These are phyloP conservation scores for Monosporozyma solicola DNA, from an alignment of 805 yeast species.

Conservation along the genomic window DNA sequence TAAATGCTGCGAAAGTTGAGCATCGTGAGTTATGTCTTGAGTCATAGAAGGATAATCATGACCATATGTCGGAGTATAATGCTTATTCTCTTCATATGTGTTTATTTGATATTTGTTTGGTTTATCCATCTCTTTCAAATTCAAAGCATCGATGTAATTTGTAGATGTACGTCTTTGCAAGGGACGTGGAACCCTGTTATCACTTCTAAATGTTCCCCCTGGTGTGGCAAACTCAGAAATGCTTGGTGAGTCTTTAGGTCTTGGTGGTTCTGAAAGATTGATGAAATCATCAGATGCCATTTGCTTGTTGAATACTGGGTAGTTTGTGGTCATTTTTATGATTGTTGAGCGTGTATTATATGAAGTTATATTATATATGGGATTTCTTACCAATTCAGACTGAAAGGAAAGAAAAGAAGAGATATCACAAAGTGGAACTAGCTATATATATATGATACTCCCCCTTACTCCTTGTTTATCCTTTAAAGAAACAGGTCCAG, in stretches of 20 bases:
- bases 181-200: neutral
- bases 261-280: slow-evolving; percentile 17
- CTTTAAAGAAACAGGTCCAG: neutral
- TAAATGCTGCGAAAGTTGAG: slow-evolving; percentile 10
- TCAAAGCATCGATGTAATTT: slow-evolving; percentile 15
- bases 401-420: neutral
- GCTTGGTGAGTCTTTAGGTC: slow-evolving; percentile 15
- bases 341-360: neutral
- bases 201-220: neutral
- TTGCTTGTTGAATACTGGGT: neutral
- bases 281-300: slow-evolving; percentile 13
- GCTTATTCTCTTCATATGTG: neutral
- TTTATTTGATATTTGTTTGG: neutral
- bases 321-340: slow-evolving; percentile 1
- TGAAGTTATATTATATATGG: neutral
- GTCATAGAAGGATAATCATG: neutral
- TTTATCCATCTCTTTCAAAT: neutral
- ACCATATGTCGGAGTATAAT: neutral
- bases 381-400: neutral
- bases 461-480: neutral
- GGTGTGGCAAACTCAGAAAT: slow-evolving; percentile 3
- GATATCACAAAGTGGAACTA: neutral
- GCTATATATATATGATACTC: neutral
- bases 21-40: slow-evolving; percentile 10
- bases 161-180: slow-evolving; percentile 14